These are phyloP conservation scores for Talaromyces liani DNA, from an alignment of 495 filamentous ascomycete species.

Conservation along the genomic window DNA sequence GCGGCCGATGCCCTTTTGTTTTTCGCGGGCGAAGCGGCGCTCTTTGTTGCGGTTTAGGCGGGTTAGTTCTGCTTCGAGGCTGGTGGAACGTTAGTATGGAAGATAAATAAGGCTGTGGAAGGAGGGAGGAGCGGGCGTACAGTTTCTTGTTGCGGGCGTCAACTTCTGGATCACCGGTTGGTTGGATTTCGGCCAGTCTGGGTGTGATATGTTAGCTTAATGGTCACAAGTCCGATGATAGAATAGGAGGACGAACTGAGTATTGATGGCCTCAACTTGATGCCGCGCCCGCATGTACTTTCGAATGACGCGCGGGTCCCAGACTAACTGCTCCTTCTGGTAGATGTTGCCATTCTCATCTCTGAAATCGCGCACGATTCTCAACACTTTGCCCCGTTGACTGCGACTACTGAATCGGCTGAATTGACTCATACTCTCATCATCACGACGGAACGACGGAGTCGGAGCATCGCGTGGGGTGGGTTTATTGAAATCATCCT, in stretches of 20 bases:
- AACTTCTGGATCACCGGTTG: slow-evolving; percentile 70
- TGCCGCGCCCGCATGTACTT: slow-evolving; percentile 51
- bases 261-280: slow-evolving; percentile 53
- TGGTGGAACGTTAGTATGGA: slow-evolving; percentile 20
- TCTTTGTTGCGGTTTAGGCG: slow-evolving; percentile 87
- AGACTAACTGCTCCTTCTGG: slow-evolving; percentile 53
- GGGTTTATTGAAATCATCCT: slow-evolving; percentile 53
- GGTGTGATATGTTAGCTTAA: slow-evolving; percentile 7
- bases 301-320: slow-evolving; percentile 66
- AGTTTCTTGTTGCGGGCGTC: slow-evolving; percentile 52
- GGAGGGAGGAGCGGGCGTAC: slow-evolving; percentile 15
- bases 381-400: slow-evolving; percentile 62
- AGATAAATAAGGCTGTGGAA: not conserved
- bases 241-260: slow-evolving; percentile 22
- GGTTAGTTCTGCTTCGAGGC: slow-evolving; percentile 66
- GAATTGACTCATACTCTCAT: slow-evolving; percentile 82
- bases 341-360: slow-evolving; percentile 57
- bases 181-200: slow-evolving; percentile 51
- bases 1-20: slow-evolving; percentile 60
- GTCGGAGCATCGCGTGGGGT: slow-evolving; percentile 56
- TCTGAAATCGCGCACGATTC: slow-evolving; percentile 60
- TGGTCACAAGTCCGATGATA: slow-evolving; percentile 19
- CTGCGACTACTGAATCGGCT: slow-evolving; percentile 68
- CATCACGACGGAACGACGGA: slow-evolving; percentile 51
- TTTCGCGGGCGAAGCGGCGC: slow-evolving; percentile 82